Percentiles rank a stretch among this genome's conserved stretches.
Conservation (phyloP, 805 yeast genomes). For the Ascoidea tarda region DNA sequence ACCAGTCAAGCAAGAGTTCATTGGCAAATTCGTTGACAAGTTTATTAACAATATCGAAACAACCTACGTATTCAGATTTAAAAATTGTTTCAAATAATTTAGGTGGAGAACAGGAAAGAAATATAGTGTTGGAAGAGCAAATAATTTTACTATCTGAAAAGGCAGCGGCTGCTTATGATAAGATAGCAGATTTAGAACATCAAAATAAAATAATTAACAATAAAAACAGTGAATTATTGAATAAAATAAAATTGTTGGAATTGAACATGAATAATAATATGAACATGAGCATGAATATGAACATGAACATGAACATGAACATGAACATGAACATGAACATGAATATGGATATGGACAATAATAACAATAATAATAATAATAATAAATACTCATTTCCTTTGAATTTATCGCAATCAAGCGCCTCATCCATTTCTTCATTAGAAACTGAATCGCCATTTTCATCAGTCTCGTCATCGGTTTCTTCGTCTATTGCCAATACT, state of each 20-base stretch:
- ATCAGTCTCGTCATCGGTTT: too few species aligned
- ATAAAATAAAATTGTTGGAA: not conserved
- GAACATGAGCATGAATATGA: too few species aligned
- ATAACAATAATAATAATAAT: too few species aligned
- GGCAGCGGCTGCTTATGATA: slow-evolving; percentile 10
- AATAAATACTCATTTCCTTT: too few species aligned
- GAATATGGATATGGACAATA: too few species aligned
- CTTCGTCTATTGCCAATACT: too few species aligned
- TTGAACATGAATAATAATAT: too few species aligned
- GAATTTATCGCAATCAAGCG: too few species aligned
- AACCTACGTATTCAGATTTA: not conserved
- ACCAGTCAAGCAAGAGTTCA: not conserved
- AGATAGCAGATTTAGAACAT: slow-evolving; percentile 7
- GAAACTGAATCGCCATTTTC: too few species aligned
- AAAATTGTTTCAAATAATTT: not conserved
- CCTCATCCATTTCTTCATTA: too few species aligned
- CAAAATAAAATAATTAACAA: slow-evolving; percentile 7
- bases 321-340: too few species aligned
- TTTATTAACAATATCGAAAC: not conserved
- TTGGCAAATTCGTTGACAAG: not conserved
- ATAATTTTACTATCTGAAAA: slow-evolving; percentile 8
- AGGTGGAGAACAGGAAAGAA: slow-evolving; percentile 10
- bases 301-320: too few species aligned
- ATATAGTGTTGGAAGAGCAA: slow-evolving; percentile 10
- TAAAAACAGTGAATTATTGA: slow-evolving; percentile 4